These are phyloP conservation scores for Phenoliferia sp. DNA, from an alignment of 1,284 basidiomycete species.

Conservation along the genomic window DNA sequence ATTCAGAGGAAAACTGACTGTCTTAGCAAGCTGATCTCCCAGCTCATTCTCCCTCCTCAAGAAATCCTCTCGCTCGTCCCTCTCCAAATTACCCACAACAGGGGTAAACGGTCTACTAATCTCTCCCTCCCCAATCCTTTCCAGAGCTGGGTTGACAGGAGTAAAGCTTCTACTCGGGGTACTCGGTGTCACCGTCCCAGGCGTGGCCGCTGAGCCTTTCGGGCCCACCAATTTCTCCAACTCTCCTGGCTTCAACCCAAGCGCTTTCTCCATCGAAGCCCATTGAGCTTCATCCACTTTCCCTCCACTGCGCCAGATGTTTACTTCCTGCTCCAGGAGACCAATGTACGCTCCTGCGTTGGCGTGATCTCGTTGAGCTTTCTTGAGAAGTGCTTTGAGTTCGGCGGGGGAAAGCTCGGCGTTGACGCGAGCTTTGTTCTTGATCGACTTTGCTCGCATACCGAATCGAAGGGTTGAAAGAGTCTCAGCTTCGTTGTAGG, in stretches of 20 bases:
- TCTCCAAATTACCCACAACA: constrained; percentile 67
- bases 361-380: constrained; percentile 80
- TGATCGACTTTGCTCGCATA: constrained; percentile 94
- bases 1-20: constrained; percentile 40
- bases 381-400: constrained; percentile 85
- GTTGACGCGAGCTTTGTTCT: constrained; percentile 98
- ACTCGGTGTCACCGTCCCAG: too few relatives aligned
- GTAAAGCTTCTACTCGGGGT: constrained; percentile 33
- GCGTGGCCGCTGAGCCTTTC: background rate
- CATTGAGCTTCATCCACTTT: constrained; percentile 81
- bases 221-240: constrained; percentile 30
- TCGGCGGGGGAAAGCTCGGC: constrained; percentile 95
- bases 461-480: constrained; percentile 97
- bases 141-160: constrained; percentile 44
- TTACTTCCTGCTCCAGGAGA: constrained; percentile 84
- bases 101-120: constrained; percentile 77
- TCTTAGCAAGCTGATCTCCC: constrained; percentile 87
- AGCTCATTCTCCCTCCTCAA: constrained; percentile 94
- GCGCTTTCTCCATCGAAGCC: constrained; percentile 63
- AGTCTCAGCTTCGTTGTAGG: constrained; percentile 95
- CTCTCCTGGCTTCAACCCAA: constrained; percentile 35
- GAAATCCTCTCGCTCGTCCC: constrained; percentile 97
- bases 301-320: constrained; percentile 84
- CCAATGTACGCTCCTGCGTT: constrained; percentile 82
- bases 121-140: constrained; percentile 40